Percentiles rank a stretch among this genome's conserved stretches.
These are phyloP conservation scores for Arthrobotrys musiformis DNA, from an alignment of 2,329 filamentous ascomycete species.

Conservation along the genomic window DNA sequence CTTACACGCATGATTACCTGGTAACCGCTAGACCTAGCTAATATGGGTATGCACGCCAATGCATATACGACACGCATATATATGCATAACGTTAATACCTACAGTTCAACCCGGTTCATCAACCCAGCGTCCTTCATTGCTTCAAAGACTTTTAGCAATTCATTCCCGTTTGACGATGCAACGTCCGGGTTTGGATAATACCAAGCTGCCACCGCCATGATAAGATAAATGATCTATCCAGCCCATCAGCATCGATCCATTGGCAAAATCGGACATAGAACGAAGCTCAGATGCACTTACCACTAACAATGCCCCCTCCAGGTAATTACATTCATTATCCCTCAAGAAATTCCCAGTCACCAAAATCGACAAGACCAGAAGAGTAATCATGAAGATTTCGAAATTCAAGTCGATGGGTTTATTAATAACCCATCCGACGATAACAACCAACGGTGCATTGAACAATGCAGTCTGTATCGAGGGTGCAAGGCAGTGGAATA, in stretches of 20 bases:
- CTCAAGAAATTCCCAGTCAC: slow-evolving; percentile 88
- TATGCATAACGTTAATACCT: background rate
- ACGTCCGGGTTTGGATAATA: slow-evolving; percentile 67
- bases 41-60: too few relatives aligned
- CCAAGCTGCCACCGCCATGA: slow-evolving; percentile 71
- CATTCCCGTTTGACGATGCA: slow-evolving; percentile 45
- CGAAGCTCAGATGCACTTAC: slow-evolving; percentile 62
- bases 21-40: too few relatives aligned
- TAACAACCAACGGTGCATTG: slow-evolving; percentile 83
- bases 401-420: slow-evolving; percentile 83
- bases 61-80: too few relatives aligned
- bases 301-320: slow-evolving; percentile 84
- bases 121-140: background rate
- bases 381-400: slow-evolving; percentile 83
- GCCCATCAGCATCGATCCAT: slow-evolving; percentile 65
- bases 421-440: slow-evolving; percentile 82
- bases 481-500: slow-evolving; percentile 85
- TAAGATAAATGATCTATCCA: slow-evolving; percentile 71
- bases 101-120: slow-evolving; percentile 2
- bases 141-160: background rate
- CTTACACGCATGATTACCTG: too few relatives aligned
- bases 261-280: background rate
- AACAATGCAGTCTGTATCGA: slow-evolving; percentile 90
- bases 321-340: slow-evolving; percentile 89
- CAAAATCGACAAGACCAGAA: slow-evolving; percentile 84